Conservation (phyloP, 2,329 filamentous ascomycete genomes). For the Cercospora nicotianae region DNA sequence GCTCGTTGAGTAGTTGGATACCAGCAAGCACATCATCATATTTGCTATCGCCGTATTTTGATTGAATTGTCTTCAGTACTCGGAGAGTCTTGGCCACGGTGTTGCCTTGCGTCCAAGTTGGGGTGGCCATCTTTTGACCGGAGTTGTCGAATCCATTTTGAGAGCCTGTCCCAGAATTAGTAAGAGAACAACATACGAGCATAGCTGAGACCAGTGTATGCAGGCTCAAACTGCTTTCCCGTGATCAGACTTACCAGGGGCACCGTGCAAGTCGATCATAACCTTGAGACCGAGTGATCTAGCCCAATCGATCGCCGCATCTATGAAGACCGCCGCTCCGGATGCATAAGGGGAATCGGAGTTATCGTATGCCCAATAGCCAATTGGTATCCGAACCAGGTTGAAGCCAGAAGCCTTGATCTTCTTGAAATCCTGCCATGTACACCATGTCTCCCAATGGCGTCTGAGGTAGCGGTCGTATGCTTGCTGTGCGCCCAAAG, state of each 20-base stretch:
- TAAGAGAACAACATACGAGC: too few relatives aligned
- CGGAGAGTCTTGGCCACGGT: constrained; percentile 54
- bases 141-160: constrained; percentile 66
- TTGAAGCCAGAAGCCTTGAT: constrained; percentile 60
- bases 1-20: constrained; percentile 61
- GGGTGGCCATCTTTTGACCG: constrained; percentile 49
- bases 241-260: constrained; percentile 45
- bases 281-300: constrained; percentile 54
- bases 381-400: constrained; percentile 59
- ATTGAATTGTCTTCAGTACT: constrained; percentile 58
- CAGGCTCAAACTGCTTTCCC: too few relatives aligned
- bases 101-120: constrained; percentile 50
- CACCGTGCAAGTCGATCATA: constrained; percentile 60
- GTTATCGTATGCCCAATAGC: constrained; percentile 61
- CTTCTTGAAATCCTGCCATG: constrained; percentile 55
- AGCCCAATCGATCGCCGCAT: constrained; percentile 59
- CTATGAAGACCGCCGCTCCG: constrained; percentile 55
- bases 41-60: constrained; percentile 55
- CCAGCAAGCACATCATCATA: constrained; percentile 61
- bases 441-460: constrained; percentile 55
- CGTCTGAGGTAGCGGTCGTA: constrained; percentile 45
- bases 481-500: constrained; percentile 50
- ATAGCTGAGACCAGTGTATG: too few relatives aligned
- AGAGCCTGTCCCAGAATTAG: constrained; percentile 35
- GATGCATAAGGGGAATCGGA: constrained; percentile 52